Evolutionary conservation across 2,329 filamentous ascomycete genomes (phyloP).

Genomic region (Ophiostoma novo-ulmi): DNA sequence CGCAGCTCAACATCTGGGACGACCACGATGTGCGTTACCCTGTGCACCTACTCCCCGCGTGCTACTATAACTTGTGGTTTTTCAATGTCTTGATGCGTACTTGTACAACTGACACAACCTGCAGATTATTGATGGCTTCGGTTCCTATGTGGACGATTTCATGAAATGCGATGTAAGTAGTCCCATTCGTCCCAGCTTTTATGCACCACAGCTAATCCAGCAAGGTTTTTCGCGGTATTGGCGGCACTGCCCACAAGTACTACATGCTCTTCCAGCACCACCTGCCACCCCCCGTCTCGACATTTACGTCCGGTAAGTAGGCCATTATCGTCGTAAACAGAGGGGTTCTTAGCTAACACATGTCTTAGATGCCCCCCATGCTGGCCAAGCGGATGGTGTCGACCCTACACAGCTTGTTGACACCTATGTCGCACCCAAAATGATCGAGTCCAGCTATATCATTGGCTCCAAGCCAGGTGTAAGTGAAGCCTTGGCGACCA

Average conservation of each 20-base stretch:
- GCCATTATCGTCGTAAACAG: neutral
- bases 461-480: constrained; percentile 69
- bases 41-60: neutral
- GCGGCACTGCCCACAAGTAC: constrained; percentile 92
- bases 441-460: constrained; percentile 67
- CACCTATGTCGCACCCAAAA: constrained; percentile 61
- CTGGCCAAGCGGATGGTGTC: neutral
- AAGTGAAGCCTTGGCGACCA: constrained; percentile 41
- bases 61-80: neutral
- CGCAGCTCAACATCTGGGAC: constrained; percentile 97
- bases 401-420: constrained; percentile 70
- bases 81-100: neutral
- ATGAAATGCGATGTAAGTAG: constrained; percentile 61
- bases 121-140: constrained; percentile 84
- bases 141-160: constrained; percentile 88
- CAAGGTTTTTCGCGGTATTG: constrained; percentile 83
- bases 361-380: constrained; percentile 38
- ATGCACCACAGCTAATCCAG: neutral
- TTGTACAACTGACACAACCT: constrained; percentile 38
- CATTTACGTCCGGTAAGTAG: constrained; percentile 67
- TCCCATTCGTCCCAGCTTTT: constrained; percentile 19
- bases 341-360: neutral
- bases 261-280: constrained; percentile 98
- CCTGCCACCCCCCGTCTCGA: constrained; percentile 74
- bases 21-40: constrained; percentile 68